phyloP scores from a whole-genome alignment of 129 eudicot genomes.

The Chrysanthemum makinoi region DNA sequence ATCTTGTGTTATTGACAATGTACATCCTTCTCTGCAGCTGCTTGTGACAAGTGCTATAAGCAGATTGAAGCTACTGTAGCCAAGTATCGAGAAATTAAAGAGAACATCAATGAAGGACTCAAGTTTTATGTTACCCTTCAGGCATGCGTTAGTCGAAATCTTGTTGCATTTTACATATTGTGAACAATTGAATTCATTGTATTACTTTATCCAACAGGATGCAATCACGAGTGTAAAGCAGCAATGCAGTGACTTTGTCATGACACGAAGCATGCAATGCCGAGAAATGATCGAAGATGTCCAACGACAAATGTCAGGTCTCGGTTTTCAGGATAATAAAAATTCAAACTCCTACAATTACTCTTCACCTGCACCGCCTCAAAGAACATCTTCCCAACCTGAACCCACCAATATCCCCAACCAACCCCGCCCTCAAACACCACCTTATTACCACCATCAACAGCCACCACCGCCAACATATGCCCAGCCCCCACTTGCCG shows the following conservation, averaged over 20 bases:
- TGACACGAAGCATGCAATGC: slow-evolving; percentile 96
- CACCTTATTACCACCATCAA: slow-evolving; percentile 53
- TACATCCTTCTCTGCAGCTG: slow-evolving; percentile 40
- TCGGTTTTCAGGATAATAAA: slow-evolving; percentile 77
- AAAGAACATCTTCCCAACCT: slow-evolving; percentile 46
- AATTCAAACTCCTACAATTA: slow-evolving; percentile 48
- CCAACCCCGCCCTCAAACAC: slow-evolving; percentile 45
- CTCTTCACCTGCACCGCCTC: slow-evolving; percentile 52
- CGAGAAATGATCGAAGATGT: slow-evolving; percentile 96
- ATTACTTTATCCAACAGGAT: slow-evolving; percentile 54
- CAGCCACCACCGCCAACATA: slow-evolving; percentile 52
- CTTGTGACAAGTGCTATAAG: slow-evolving; percentile 78
- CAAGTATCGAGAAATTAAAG: slow-evolving; percentile 87
- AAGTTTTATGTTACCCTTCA: slow-evolving; percentile 99
- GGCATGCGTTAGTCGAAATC: slow-evolving; percentile 33
- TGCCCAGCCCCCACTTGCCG: slow-evolving; percentile 46
- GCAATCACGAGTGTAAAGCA: slow-evolving; percentile 91
- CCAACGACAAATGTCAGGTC: slow-evolving; percentile 77
- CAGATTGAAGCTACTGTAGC: slow-evolving; percentile 97
- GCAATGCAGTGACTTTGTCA: slow-evolving; percentile 91
- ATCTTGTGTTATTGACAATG: not conserved
- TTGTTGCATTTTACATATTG: not conserved
- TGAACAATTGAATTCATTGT: not conserved
- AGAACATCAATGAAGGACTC: slow-evolving; percentile 87
- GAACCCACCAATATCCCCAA: slow-evolving; percentile 37